Conservation (phyloP, 805 yeast species). For the Metschnikowia noctiluminum region DNA sequence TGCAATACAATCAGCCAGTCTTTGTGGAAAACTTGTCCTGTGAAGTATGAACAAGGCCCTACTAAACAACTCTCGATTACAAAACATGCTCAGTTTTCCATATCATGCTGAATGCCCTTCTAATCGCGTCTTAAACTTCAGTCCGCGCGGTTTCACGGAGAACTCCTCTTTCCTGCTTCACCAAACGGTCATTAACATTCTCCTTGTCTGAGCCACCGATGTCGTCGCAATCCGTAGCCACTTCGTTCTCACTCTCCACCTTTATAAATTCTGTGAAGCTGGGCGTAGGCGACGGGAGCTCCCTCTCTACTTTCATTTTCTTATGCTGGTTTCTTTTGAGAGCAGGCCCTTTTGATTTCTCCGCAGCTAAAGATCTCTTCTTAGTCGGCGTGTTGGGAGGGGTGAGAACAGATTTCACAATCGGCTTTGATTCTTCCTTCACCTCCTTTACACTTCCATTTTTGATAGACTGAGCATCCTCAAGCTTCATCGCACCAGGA, state of each 20-base stretch:
- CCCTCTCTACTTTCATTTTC: slow-evolving; percentile 13
- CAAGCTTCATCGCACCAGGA: background rate
- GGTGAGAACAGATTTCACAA: slow-evolving; percentile 20
- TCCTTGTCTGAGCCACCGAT: slow-evolving; percentile 6
- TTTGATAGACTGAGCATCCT: background rate
- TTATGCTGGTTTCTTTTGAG: slow-evolving; percentile 13
- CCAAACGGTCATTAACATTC: background rate
- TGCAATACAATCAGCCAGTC: too few relatives aligned
- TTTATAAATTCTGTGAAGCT: slow-evolving; percentile 26
- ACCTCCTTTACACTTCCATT: background rate
- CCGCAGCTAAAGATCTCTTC: slow-evolving; percentile 14
- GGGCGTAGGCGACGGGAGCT: slow-evolving; percentile 34
- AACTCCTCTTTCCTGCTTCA: background rate
- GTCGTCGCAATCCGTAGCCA: slow-evolving; percentile 17
- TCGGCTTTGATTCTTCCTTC: background rate
- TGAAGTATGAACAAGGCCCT: too few relatives aligned
- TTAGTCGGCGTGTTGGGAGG: slow-evolving; percentile 36
- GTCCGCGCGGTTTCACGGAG: background rate
- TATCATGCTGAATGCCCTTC: background rate
- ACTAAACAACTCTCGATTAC: too few relatives aligned
- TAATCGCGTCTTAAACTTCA: background rate
- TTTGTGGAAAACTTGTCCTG: too few relatives aligned
- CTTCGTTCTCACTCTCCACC: slow-evolving; percentile 15
- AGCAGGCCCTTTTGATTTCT: slow-evolving; percentile 21
- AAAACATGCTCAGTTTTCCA: too few relatives aligned